Percentiles rank a stretch among this genome's conserved stretches.
These are phyloP conservation scores for Malbranchea cinnamomea DNA, from an alignment of 2,329 filamentous ascomycete species.

Conservation along the genomic window DNA sequence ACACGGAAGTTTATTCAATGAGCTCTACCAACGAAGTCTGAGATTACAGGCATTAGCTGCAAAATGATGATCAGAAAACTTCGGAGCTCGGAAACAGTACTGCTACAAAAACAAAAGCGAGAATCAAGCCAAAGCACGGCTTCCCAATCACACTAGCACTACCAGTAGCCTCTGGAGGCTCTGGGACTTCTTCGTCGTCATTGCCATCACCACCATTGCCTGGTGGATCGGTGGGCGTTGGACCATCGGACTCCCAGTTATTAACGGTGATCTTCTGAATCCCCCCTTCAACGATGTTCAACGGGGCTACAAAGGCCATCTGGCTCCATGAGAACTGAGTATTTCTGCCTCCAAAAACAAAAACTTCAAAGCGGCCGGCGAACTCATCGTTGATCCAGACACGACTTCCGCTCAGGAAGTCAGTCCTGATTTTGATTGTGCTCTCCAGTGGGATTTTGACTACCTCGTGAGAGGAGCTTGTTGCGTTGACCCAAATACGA, in stretches of 20 bases:
- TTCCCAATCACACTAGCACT: too few species aligned
- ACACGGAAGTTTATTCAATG: too few species aligned
- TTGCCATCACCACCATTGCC: too few species aligned
- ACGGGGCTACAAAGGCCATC: conserved; percentile 41
- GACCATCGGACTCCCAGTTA: too few species aligned
- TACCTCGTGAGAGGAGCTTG: conserved; percentile 30
- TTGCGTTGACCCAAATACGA: conserved; percentile 38
- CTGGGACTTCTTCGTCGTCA: too few species aligned
- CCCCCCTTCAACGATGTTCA: conserved; percentile 21
- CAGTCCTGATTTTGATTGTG: conserved; percentile 29
- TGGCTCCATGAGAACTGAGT: conserved; percentile 39
- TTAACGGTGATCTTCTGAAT: conserved; percentile 3
- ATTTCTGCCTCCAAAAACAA: conserved; percentile 39
- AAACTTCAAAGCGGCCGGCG: conserved; percentile 38
- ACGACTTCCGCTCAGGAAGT: conserved; percentile 32
- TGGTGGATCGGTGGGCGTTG: too few species aligned
- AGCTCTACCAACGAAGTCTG: too few species aligned
- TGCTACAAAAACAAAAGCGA: not conserved
- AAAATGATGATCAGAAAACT: too few species aligned
- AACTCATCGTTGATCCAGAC: conserved; percentile 35
- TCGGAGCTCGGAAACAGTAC: too few species aligned
- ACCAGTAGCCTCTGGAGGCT: too few species aligned
- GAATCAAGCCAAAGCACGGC: not conserved
- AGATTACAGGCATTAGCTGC: too few species aligned
- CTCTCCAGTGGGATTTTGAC: conserved; percentile 22